These are phyloP conservation scores for Cladosporium sp. DNA, from an alignment of 2,329 filamentous ascomycete species.

Conservation along the genomic window DNA sequence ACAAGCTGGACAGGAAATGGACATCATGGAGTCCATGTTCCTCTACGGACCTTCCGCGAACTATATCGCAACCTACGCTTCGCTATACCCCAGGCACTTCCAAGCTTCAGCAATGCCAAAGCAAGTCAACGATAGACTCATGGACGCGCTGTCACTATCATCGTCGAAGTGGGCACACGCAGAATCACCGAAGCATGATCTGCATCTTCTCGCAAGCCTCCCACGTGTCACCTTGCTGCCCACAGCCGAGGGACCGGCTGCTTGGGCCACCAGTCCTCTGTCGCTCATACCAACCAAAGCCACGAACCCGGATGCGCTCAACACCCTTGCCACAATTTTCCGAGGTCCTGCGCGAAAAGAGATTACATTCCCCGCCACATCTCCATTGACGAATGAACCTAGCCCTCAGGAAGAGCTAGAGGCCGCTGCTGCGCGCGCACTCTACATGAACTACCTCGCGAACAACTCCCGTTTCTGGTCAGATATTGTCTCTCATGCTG, in stretches of 20 bases:
- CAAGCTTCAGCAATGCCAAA: constrained; percentile 43
- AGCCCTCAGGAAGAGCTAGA: constrained; percentile 36
- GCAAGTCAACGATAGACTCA: constrained; percentile 45
- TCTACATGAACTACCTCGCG: constrained; percentile 53
- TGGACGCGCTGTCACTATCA: constrained; percentile 42
- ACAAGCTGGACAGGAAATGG: constrained; percentile 41
- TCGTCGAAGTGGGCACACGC: constrained; percentile 49
- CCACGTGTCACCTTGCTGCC: constrained; percentile 52
- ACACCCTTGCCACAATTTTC: constrained; percentile 53
- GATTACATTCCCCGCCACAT: constrained; percentile 29
- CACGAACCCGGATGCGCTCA: constrained; percentile 51
- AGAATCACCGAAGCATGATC: constrained; percentile 52
- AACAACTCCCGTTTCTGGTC: constrained; percentile 50
- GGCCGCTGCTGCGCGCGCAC: constrained; percentile 49
- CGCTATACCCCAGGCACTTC: constrained; percentile 53
- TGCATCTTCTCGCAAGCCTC: constrained; percentile 55
- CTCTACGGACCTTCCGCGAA: constrained; percentile 52
- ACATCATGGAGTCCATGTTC: constrained; percentile 51
- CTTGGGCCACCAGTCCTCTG: constrained; percentile 39
- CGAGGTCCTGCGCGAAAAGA: constrained; percentile 45
- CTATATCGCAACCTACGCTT: constrained; percentile 55
- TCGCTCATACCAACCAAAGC: constrained; percentile 49
- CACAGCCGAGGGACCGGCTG: constrained; percentile 20
- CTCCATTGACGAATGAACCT: constrained; percentile 19
- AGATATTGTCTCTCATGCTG: constrained; percentile 50